Percentiles rank a stretch among this genome's conserved stretches.
These are phyloP conservation scores for Juncus effusus DNA, from an alignment of 176 grass and related monocot species.

Conservation along the genomic window DNA sequence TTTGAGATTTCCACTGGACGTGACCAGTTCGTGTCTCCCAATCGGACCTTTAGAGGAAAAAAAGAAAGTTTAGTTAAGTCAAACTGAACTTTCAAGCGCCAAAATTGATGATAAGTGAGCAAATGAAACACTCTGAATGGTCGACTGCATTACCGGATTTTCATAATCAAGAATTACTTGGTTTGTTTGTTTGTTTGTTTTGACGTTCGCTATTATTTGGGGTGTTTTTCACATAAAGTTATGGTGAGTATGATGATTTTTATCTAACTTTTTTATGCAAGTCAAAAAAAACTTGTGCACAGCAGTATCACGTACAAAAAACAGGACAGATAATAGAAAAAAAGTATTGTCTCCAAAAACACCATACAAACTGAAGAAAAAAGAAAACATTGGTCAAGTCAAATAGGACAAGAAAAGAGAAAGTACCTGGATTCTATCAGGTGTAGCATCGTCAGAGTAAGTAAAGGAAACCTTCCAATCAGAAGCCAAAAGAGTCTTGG, in stretches of 20 bases:
- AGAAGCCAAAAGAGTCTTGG: constrained; percentile 54
- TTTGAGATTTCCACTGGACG: constrained; percentile 75
- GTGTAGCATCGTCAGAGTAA: constrained; percentile 48
- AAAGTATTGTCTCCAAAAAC: no score
- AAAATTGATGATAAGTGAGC: background rate
- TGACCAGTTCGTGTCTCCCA: constrained; percentile 80
- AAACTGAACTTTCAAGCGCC: constrained; percentile 5
- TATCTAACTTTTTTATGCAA: no score
- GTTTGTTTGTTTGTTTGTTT: no score
- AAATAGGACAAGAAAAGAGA: constrained; percentile 15
- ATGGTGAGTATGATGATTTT: no score
- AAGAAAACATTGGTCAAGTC: constrained; percentile 1
- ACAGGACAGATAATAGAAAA: constrained; percentile 19
- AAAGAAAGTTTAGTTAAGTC: constrained; percentile 20
- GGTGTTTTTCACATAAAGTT: no score
- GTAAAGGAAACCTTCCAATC: constrained; percentile 80
- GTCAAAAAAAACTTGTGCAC: no score
- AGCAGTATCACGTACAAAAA: background rate
- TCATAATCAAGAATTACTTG: no score
- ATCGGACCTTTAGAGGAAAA: constrained; percentile 54
- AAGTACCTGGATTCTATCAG: constrained; percentile 74
- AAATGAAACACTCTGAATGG: constrained; percentile 11
- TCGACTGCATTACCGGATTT: no score
- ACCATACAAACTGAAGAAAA: no score
- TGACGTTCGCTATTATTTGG: no score